A percentile compares a stretch with the other conserved stretches of the same genome.
Conservation (phyloP, 1,284 basidiomycete genomes). For the Trichosporon ovoides region DNA sequence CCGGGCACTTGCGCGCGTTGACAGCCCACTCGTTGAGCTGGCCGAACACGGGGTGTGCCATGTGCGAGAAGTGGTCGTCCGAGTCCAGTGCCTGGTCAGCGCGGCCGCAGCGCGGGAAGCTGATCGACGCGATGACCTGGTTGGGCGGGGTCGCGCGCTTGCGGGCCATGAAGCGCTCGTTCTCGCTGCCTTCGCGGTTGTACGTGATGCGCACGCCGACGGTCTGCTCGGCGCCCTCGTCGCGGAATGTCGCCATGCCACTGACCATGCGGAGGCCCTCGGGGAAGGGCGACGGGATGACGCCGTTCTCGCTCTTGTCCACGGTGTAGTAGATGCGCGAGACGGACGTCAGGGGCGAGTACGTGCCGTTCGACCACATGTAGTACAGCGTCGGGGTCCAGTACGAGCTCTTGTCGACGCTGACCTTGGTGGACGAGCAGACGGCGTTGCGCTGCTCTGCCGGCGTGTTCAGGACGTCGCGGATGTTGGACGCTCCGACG, state of each 20-base stretch:
- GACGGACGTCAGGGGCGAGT: constrained; percentile 30
- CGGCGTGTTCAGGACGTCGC: constrained; percentile 22
- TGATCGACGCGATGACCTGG: constrained; percentile 13
- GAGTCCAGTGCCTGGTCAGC: constrained; percentile 32
- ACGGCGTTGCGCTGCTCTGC: constrained; percentile 26
- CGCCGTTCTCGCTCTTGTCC: constrained; percentile 16
- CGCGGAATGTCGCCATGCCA: constrained; percentile 38
- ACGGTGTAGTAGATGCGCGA: constrained; percentile 39
- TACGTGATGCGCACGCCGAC: not conserved
- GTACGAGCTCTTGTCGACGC: constrained; percentile 50
- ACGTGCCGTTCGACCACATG: constrained; percentile 33
- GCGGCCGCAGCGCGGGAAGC: constrained; percentile 40
- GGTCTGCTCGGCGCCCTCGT: not conserved
- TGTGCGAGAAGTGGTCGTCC: constrained; percentile 43
- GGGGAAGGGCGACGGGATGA: constrained; percentile 38
- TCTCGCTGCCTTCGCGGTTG: not conserved
- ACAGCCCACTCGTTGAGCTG: constrained; percentile 4
- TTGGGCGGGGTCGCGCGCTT: not conserved
- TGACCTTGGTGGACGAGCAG: constrained; percentile 35
- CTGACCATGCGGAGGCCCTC: constrained; percentile 50
- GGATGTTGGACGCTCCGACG: constrained; percentile 42
- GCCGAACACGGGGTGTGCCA: constrained; percentile 49
- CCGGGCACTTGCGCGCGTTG: constrained; percentile 9
- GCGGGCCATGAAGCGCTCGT: constrained; percentile 5
- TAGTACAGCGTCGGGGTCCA: constrained; percentile 52